phyloP scores from a whole-genome alignment of 2,329 filamentous ascomycete genomes.

The Tricladium varicosporioides region DNA sequence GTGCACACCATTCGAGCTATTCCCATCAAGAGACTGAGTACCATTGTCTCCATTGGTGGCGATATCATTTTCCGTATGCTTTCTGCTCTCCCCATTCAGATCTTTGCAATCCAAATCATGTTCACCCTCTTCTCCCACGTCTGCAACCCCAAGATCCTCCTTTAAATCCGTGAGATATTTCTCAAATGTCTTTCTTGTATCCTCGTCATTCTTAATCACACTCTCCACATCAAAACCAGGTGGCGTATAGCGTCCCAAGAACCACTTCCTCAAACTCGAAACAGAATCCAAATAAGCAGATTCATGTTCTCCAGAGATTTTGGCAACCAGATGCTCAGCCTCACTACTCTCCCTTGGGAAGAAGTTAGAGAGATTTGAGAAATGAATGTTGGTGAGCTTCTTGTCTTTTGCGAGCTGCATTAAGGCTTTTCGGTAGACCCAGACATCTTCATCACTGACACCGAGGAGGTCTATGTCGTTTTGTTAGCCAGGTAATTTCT shows the following conservation, averaged over 20 bases:
- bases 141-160: slow-evolving; percentile 41
- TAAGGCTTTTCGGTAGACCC: neutral
- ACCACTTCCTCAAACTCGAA: neutral
- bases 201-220: slow-evolving; percentile 8
- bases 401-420: neutral
- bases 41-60: too few species aligned
- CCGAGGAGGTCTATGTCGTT: slow-evolving; percentile 45
- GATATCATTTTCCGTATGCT: too few species aligned
- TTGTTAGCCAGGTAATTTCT: slow-evolving; percentile 6
- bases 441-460: slow-evolving; percentile 31
- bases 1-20: too few species aligned
- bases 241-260: neutral
- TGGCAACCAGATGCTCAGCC: too few species aligned
- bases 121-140: too few species aligned
- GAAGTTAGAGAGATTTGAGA: neutral
- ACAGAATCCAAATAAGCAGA: neutral
- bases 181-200: slow-evolving; percentile 14
- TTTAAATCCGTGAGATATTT: slow-evolving; percentile 46
- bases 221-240: slow-evolving; percentile 8
- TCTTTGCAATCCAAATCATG: too few species aligned
- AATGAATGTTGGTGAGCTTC: neutral
- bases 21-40: too few species aligned
- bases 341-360: neutral
- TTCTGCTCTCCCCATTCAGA: too few species aligned
- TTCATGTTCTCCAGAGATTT: neutral